phyloP scores from a whole-genome alignment of 768 basidiomycete genomes.

The Boletus rubroflammeus region DNA sequence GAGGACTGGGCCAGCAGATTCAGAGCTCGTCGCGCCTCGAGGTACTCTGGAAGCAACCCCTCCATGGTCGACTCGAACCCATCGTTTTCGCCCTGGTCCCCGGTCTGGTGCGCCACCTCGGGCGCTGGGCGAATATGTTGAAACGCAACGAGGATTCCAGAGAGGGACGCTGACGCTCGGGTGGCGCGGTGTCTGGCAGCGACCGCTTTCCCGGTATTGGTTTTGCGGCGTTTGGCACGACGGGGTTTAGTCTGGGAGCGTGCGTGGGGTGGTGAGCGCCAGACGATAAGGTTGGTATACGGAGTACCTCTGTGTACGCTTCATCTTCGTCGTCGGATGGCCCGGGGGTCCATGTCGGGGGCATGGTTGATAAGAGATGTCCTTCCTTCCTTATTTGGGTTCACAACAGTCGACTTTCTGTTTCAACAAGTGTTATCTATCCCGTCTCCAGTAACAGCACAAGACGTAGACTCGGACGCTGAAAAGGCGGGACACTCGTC shows the following conservation, averaged over 20 bases:
- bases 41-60: constrained; percentile 32
- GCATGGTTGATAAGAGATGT: not conserved
- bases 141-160: constrained; percentile 18
- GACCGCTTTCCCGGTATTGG: constrained; percentile 16
- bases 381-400: not conserved
- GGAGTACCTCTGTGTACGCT: constrained; percentile 19
- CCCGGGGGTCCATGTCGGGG: constrained; percentile 2
- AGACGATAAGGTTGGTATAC: no score
- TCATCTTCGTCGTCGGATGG: constrained; percentile 23
- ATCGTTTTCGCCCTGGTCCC: constrained; percentile 1
- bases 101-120: not conserved
- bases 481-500: no score
- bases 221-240: constrained; percentile 28
- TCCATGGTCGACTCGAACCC: constrained; percentile 37
- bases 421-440: no score
- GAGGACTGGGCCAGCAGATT: constrained; percentile 21
- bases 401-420: not conserved
- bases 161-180: constrained; percentile 17
- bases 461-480: not conserved
- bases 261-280: not conserved
- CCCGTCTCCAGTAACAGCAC: not conserved
- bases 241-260: constrained; percentile 8
- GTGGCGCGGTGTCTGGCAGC: constrained; percentile 10
- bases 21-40: constrained; percentile 28
- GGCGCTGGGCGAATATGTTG: not conserved